Base-by-base conservation (phyloP, 306 rosid species). In the Sesbania bispinosa region DNA sequence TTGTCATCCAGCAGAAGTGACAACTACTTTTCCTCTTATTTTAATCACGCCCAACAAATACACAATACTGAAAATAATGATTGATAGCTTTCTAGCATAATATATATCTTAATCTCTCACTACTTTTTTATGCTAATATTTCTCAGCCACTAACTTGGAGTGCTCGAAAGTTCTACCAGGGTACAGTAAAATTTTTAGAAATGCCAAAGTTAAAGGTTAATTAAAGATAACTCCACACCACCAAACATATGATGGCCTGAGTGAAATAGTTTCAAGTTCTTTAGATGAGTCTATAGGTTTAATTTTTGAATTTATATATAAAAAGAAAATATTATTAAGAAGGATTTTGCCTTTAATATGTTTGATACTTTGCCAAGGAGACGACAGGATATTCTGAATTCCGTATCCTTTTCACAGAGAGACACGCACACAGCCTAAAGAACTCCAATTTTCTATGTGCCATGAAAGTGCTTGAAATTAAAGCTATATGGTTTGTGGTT, bases 1-100 rank as follows among this genome's bases (percentile, higher is more conserved):
- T 75, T 79, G 55, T 84, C 89, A 57, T 58, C 81, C 68, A 72
- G 73, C 84, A 75, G 50, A 84, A 33, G 72, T 63, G 88, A 78
- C 83, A 85, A 68, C 77, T 30, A 69, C 75, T 48, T 62, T 51
- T 16, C 48, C 39, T 33, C 72, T 71, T 62, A 69, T 58, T 79
- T 73, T 64, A 62, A 67, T 67, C 55, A 48, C 59, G 30, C 60
- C 35, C 73, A 7, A 69, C 73, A 39, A 67, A 77, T 52, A 4
- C 42, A 39, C 19, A 21, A 30, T 29, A 33, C 48, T 24, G n/a
- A 35, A 10, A 48, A 19, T 38, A 18, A 33, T 60, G 19, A 41
- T 71, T 51, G 18, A 32, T 38, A 5, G 3, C 62, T 52, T 58
- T 51, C 15, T 24, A 4, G 61, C 63, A 81, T 71, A 83, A 71